phyloP scores from a whole-genome alignment of 2,329 filamentous ascomycete species.

The Cladophialophora carrionii region DNA sequence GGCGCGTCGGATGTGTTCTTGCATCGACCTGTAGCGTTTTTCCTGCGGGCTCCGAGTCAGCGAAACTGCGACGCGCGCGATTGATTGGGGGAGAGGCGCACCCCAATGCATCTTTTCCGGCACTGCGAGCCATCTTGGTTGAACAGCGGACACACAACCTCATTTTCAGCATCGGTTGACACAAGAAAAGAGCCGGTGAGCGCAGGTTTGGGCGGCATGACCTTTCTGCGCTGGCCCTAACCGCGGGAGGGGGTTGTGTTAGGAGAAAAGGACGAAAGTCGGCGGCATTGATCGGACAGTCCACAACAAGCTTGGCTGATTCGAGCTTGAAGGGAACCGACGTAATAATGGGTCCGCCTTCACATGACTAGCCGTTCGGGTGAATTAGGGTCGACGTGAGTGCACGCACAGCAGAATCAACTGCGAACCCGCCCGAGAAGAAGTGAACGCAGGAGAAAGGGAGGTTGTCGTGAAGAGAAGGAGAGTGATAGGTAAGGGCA shows the following conservation, averaged over 20 bases:
- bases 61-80: slow-evolving; percentile 40
- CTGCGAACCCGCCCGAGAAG: slow-evolving; percentile 5
- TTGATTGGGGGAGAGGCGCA: slow-evolving; percentile 48
- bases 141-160: slow-evolving; percentile 92
- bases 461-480: slow-evolving; percentile 1
- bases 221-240: slow-evolving; percentile 42
- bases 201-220: slow-evolving; percentile 86
- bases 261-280: slow-evolving; percentile 32
- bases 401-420: slow-evolving; percentile 18
- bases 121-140: slow-evolving; percentile 97
- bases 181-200: slow-evolving; percentile 90
- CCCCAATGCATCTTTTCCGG: slow-evolving; percentile 95
- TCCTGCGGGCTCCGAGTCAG: slow-evolving; percentile 61
- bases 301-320: slow-evolving; percentile 34
- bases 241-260: slow-evolving; percentile 27
- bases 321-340: slow-evolving; percentile 30
- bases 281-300: slow-evolving; percentile 36
- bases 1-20: slow-evolving; percentile 96
- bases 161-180: slow-evolving; percentile 80
- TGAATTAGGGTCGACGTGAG: slow-evolving; percentile 13
- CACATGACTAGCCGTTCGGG: slow-evolving; percentile 31
- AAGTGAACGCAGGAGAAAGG: background rate
- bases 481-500: slow-evolving; percentile 15
- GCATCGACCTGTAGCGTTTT: slow-evolving; percentile 97
- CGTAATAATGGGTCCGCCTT: slow-evolving; percentile 29